Evolutionary conservation across 345 rosid genomes (phyloP).

Genomic region (Syzygium oleosum): DNA sequence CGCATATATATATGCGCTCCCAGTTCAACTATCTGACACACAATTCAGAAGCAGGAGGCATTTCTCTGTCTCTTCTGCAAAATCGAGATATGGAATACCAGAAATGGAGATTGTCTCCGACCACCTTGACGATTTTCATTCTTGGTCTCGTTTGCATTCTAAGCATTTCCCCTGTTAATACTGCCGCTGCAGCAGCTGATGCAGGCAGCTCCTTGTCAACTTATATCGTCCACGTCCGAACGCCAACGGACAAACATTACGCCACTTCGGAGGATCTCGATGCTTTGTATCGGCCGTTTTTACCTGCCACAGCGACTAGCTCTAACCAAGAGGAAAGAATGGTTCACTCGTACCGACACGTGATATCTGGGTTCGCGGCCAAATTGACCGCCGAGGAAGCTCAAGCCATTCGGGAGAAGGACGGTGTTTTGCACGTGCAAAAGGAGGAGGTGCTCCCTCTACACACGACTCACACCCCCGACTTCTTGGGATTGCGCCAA

Average conservation of each 20-base stretch:
- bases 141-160: background rate
- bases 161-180: background rate
- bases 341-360: slow-evolving; percentile 22
- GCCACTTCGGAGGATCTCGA: slow-evolving; percentile 5
- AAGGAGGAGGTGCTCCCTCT: slow-evolving; percentile 19
- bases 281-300: slow-evolving; percentile 16
- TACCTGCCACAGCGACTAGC: slow-evolving; percentile 6
- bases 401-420: slow-evolving; percentile 7
- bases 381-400: slow-evolving; percentile 28
- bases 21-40: background rate
- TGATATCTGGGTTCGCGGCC: slow-evolving; percentile 28
- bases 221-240: slow-evolving; percentile 29
- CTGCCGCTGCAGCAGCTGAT: background rate
- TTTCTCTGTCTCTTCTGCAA: background rate
- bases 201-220: background rate
- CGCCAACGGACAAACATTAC: slow-evolving; percentile 7
- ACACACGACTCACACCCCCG: slow-evolving; percentile 45
- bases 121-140: background rate
- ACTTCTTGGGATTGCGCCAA: slow-evolving; percentile 29
- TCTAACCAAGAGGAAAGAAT: background rate
- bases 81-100: background rate
- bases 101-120: background rate
- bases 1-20: background rate
- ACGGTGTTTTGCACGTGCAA: slow-evolving; percentile 24
- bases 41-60: background rate